Conservation (phyloP, 148 eudicot genomes). For the Mesembryanthemum crystallinum region DNA sequence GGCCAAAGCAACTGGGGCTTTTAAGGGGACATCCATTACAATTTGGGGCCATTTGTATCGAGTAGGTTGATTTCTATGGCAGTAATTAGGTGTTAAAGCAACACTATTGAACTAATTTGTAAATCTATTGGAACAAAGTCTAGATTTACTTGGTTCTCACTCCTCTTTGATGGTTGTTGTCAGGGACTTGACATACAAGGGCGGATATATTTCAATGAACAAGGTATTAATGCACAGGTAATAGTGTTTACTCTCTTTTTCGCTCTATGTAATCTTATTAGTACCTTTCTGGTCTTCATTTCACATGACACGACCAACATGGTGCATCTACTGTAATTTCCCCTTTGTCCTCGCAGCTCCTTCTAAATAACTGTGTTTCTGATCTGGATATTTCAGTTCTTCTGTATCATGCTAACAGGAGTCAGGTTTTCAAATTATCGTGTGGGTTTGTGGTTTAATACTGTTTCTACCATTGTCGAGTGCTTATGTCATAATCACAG, state of each 20-base stretch:
- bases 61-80: not conserved
- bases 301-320: not conserved
- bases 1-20: too few species aligned
- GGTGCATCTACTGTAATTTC: not conserved
- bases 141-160: conserved; percentile 1
- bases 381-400: not conserved
- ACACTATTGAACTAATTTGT: not conserved
- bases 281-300: not conserved
- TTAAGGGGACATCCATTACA: too few species aligned
- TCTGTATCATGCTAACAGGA: not conserved
- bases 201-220: conserved; percentile 84
- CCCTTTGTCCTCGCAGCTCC: not conserved
- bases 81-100: not conserved
- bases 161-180: conserved; percentile 15
- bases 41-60: not conserved
- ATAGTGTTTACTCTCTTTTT: conserved; percentile 12
- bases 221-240: conserved; percentile 97
- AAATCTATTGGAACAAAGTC: not conserved
- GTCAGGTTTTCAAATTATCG: not conserved
- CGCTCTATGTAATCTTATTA: not conserved
- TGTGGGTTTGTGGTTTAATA: not conserved
- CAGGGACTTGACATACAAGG: conserved; percentile 88
- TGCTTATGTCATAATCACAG: conserved; percentile 1
- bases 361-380: not conserved
- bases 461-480: not conserved